phyloP scores from a whole-genome alignment of 352 stramenopile species.

The Elongisporangium undulatum region DNA sequence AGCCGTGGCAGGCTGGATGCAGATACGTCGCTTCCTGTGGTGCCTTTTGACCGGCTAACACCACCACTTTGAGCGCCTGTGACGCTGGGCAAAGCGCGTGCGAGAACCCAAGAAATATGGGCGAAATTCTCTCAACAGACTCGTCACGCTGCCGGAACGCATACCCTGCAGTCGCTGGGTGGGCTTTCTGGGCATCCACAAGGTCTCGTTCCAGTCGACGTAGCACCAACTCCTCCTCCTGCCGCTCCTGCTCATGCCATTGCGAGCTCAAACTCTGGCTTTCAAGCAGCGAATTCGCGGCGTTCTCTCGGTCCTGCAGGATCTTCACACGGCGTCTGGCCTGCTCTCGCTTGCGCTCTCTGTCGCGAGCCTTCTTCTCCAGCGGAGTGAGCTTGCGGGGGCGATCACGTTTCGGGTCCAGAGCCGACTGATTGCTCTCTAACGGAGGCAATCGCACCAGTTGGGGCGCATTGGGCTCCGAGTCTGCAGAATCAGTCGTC shows the following conservation, averaged over 20 bases:
- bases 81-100: conserved; percentile 35
- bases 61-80: conserved; percentile 10
- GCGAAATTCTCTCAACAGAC: conserved; percentile 17
- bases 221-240: conserved; percentile 69
- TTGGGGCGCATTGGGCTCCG: not conserved
- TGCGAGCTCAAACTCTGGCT: conserved; percentile 16
- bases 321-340: conserved; percentile 28
- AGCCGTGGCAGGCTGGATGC: conserved; percentile 60
- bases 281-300: conserved; percentile 20
- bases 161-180: conserved; percentile 56
- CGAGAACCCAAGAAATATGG: conserved; percentile 55
- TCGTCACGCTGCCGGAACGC: conserved; percentile 16
- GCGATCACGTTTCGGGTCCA: not conserved
- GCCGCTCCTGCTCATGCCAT: conserved; percentile 43
- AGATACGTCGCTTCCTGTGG: conserved; percentile 19
- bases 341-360: conserved; percentile 46
- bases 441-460: not conserved
- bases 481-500: not conserved
- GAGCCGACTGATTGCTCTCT: not conserved
- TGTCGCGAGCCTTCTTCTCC: conserved; percentile 49
- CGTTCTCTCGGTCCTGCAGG: conserved; percentile 25
- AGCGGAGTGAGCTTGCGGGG: conserved; percentile 31
- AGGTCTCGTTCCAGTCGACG: conserved; percentile 54
- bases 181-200: conserved; percentile 41
- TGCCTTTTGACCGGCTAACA: not conserved